Percentiles rank a stretch among this genome's conserved stretches.
Conservation (phyloP, 768 basidiomycete genomes). For the Trametes maxima region DNA sequence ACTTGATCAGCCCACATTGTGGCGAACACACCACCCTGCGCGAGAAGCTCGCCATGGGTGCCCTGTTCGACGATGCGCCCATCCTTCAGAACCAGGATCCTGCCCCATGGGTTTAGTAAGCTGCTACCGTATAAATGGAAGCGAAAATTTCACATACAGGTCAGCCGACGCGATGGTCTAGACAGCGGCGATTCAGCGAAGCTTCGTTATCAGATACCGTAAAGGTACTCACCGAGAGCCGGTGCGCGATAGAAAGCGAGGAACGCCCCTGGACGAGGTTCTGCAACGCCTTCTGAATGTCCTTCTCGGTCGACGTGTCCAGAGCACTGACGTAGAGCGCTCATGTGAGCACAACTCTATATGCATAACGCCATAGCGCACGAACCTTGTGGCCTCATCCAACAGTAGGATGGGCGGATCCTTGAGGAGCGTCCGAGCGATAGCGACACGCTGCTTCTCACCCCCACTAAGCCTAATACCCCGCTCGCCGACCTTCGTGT, state of each 20-base stretch:
- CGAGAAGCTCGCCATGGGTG: conserved; percentile 75
- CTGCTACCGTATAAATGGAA: background rate
- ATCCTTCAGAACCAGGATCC: conserved; percentile 90
- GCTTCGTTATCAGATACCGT: conserved; percentile 8
- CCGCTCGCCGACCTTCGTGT: conserved; percentile 88
- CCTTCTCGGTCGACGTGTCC: conserved; percentile 89
- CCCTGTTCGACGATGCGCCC: conserved; percentile 87
- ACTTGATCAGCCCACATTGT: conserved; percentile 90
- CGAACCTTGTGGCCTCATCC: conserved; percentile 73
- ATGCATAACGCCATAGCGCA: background rate
- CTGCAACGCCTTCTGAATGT: conserved; percentile 86
- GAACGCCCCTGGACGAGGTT: conserved; percentile 75
- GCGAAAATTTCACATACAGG: conserved; percentile 37
- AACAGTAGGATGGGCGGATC: conserved; percentile 81
- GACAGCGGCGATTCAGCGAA: conserved; percentile 6
- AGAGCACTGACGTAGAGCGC: conserved; percentile 56
- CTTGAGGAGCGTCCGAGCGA: conserved; percentile 85
- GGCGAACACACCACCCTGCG: conserved; percentile 71
- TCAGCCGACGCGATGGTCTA: conserved; percentile 60
- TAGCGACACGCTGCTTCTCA: conserved; percentile 88
- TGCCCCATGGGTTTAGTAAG: conserved; percentile 33
- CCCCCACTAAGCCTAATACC: conserved; percentile 85
- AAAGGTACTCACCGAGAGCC: conserved; percentile 61
- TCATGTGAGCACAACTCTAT: conserved; percentile 4
- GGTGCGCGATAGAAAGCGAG: conserved; percentile 79